Conservation (phyloP, 1,284 basidiomycete species). For the Apiotrichum domesticum region DNA sequence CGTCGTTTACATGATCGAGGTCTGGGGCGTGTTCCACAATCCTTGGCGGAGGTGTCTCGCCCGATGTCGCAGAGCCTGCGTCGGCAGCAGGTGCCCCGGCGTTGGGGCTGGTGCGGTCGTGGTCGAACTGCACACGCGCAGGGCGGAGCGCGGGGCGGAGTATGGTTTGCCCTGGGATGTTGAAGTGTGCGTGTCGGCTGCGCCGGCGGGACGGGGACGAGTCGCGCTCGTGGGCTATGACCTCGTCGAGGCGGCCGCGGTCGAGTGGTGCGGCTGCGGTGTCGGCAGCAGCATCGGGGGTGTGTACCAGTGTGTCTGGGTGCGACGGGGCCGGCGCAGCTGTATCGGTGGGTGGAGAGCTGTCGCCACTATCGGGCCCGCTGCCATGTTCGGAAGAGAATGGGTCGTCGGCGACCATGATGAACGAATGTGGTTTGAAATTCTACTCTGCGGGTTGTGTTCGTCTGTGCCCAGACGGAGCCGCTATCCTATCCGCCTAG, state of each 20-base stretch:
- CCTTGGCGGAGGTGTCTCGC: constrained; percentile 25
- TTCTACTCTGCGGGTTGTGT: no score
- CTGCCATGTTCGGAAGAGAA: constrained; percentile 9
- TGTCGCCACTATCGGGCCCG: no score
- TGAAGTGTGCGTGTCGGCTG: constrained; percentile 1
- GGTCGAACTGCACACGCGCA: constrained; percentile 40
- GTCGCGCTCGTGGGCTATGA: not conserved
- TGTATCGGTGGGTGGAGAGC: no score
- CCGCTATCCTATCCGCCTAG: no score
- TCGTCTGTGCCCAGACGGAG: no score
- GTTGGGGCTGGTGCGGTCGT: constrained; percentile 20
- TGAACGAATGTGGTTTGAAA: no score
- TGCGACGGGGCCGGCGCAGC: no score
- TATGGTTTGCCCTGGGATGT: not conserved
- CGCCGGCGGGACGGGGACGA: not conserved
- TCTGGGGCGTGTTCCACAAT: constrained; percentile 21
- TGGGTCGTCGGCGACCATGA: constrained; percentile 33
- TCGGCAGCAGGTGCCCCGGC: no score
- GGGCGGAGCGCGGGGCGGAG: not conserved
- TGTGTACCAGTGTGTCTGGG: no score
- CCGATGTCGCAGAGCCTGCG: constrained; percentile 16
- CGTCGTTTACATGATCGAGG: constrained; percentile 33
- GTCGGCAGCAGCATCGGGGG: no score
- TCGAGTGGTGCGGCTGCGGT: no score
- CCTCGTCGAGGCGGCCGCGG: no score